Evolutionary conservation across 176 grass and related monocot genomes (phyloP), one percentile per base, ranked within the genome.

Genomic region (Carex pumila): DNA sequence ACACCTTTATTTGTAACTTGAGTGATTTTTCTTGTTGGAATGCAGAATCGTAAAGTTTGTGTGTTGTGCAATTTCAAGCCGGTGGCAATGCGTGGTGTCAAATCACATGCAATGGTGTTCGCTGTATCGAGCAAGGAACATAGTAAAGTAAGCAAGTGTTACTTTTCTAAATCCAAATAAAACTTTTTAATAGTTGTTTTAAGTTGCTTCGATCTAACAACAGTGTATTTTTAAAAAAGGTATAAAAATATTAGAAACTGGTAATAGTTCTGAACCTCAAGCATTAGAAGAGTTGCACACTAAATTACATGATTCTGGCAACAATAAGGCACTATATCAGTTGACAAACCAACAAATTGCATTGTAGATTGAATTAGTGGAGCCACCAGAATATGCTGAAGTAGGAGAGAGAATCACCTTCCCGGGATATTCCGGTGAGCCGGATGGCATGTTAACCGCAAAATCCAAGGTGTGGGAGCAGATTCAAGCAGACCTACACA

Each of bases 41-140:
- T 52, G 71, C 45, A 74, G 71, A 74, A 74, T 22, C 45, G 43
- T 57, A 95, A 92, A 80, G 91, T 93, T 3, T 95, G 96, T 12
- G 93, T 95, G 45, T 82, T 95, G 66, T 98, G 96, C 71, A 95
- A 98, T 91, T 76, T 95, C 80, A 98, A 98, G 73, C 96, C 91
- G 0, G 93, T 89, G 71, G 90, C 91, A 57, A 95, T 95, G 93
- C 86, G 91, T 0, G 93, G 95, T 57, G 95, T 93, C 71, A 98
- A 98, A 77, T 95, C 91, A 78, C 96, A 95, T 85, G 93, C 96
- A 7, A 95, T 95, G 96, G 96, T 98, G 85, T 85, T 98, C 77
- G 96, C 93, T 81, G 91, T 93, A 80, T 98, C 93, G 3, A 93
- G 91, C 59, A 88, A 81, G 70, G 91, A 95, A 18, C 89, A 98